These are phyloP conservation scores for Barnettozyma botsteinii DNA, from an alignment of 805 yeast species.

Conservation along the genomic window DNA sequence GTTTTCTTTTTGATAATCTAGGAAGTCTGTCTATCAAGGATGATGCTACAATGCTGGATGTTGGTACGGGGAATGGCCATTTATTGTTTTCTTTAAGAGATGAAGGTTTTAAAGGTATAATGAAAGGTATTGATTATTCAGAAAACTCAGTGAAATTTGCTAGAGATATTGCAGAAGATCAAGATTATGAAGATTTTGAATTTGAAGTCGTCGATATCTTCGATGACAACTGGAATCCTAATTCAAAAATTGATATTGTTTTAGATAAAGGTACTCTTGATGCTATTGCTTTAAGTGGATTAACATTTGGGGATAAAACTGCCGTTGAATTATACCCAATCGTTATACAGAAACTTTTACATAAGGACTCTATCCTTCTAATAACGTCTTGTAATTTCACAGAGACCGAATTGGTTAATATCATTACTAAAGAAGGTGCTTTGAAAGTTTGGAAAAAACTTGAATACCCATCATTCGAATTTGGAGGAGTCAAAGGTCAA, in stretches of 20 bases:
- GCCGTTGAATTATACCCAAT: constrained; percentile 57
- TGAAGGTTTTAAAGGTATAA: constrained; percentile 53
- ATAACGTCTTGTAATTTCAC: constrained; percentile 96
- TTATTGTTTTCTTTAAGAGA: constrained; percentile 63
- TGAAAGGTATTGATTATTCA: constrained; percentile 84
- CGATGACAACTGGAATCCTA: constrained; percentile 29
- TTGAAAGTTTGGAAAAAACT: constrained; percentile 60
- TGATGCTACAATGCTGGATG: constrained; percentile 51
- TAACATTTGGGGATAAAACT: constrained; percentile 39
- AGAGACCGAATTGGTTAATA: constrained; percentile 57
- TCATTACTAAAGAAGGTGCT: constrained; percentile 37
- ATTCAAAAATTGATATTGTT: constrained; percentile 58
- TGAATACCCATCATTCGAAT: constrained; percentile 74
- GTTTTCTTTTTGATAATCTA: constrained; percentile 53
- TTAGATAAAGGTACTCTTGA: constrained; percentile 95
- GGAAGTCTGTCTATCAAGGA: constrained; percentile 30
- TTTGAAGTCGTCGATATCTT: constrained; percentile 73
- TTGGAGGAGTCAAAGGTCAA: constrained; percentile 86
- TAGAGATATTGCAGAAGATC: constrained; percentile 42
- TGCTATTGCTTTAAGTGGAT: constrained; percentile 85
- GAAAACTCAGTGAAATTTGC: constrained; percentile 78
- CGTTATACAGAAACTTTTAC: constrained; percentile 53
- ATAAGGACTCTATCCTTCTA: constrained; percentile 51
- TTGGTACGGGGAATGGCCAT: constrained; percentile 98
- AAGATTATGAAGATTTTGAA: constrained; percentile 32